phyloP scores from a whole-genome alignment of 108 stramenopile species.

The Mayamaea pseudoterrestris region DNA sequence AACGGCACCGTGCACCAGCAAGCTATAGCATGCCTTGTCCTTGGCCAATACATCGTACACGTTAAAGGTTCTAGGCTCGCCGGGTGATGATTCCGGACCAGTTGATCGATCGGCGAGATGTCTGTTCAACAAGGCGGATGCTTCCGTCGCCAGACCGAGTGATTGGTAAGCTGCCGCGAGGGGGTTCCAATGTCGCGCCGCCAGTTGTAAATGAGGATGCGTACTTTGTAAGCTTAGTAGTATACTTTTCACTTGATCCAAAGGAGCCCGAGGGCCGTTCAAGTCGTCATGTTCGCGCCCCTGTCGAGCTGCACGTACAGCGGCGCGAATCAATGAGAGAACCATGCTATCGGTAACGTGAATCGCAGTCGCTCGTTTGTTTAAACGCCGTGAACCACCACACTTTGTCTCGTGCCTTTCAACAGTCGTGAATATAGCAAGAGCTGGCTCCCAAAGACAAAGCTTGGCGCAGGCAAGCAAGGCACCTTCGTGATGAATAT shows the following conservation, averaged over 20 bases:
- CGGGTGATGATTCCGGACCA: constrained; percentile 35
- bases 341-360: constrained; percentile 66
- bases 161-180: constrained; percentile 48
- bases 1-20: constrained; percentile 59
- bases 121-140: constrained; percentile 28
- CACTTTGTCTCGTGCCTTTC: constrained; percentile 10
- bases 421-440: constrained; percentile 46
- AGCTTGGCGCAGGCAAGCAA: constrained; percentile 65
- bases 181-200: constrained; percentile 47
- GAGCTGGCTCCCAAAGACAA: constrained; percentile 55
- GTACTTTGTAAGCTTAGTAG: constrained; percentile 21
- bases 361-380: constrained; percentile 2
- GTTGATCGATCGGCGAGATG: constrained; percentile 39
- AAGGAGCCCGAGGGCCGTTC: constrained; percentile 28
- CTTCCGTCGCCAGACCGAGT: constrained; percentile 32
- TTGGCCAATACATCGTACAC: constrained; percentile 44
- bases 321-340: constrained; percentile 34
- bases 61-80: constrained; percentile 24
- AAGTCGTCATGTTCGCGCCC: constrained; percentile 10
- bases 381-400: not conserved
- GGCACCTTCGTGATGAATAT: constrained; percentile 65
- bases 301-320: constrained; percentile 29
- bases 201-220: constrained; percentile 15
- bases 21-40: constrained; percentile 61
- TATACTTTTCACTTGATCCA: constrained; percentile 43